Evolutionary conservation across 139 green algal genomes (phyloP), one percentile per base, ranked within the genome.

Genomic region (Bryopsis sp.): DNA sequence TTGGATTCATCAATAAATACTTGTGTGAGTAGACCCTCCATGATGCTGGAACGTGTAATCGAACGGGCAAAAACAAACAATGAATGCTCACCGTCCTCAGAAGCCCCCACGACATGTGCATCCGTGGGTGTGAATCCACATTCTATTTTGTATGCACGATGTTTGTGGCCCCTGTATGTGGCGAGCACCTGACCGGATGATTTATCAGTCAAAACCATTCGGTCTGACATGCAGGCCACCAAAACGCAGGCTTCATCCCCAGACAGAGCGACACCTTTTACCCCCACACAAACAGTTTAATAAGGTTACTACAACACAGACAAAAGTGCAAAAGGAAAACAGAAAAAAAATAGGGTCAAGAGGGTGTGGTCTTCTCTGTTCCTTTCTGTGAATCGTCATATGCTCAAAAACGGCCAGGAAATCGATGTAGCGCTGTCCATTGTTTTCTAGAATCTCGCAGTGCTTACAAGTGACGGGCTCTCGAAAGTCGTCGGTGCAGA

Each of bases 1-100:
- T n/a, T 11, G 57, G 57, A 28, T 11, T 64, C 11, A 64, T 24
- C 32, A 37, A 24, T 15, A 15, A n/a, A 64, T n/a, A 19, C 11
- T 15, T 15, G 57, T 64, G 19, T 15, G 15, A 54, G 19, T 19
- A 26, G 15, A 19, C 43, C 43, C 43, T 54, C 43, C 43, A 19
- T 26, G 43, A 54, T 11, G 43, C 19, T 54, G 43, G 15, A 54
- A 11, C n/a, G 43, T 50, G 43, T 26, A 50, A 50, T 50, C 15
- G 11, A 50, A 50, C 11, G 43, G 54, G n/a, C 19, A 19, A 15
- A 35, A 64, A 34, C 31, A 73, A 19, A 70, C 2, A 2, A 38
- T n/a, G n/a, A n/a, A n/a, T n/a, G 19, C 78, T 50, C 74, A 90
- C 86, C 89, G 64, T 91, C 84, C 47, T 94, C 89, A 6, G 87